A percentile compares a stretch with the other conserved stretches of the same genome.
phyloP scores from a whole-genome alignment of 495 filamentous ascomycete species.

The Trichoderma parareesei region DNA sequence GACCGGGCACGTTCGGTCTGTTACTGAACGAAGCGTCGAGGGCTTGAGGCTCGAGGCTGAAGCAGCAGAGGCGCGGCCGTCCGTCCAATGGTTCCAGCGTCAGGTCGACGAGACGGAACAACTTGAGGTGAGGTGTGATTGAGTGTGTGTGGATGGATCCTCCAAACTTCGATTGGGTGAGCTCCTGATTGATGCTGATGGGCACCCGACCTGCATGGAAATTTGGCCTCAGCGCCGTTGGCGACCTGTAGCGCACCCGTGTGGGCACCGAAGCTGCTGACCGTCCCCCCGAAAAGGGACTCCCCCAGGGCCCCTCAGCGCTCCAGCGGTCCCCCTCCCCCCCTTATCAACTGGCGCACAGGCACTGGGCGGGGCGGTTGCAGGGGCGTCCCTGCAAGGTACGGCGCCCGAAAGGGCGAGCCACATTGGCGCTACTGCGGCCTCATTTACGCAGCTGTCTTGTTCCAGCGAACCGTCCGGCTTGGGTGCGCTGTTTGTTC shows the following conservation, averaged over 20 bases:
- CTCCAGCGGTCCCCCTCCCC: neutral
- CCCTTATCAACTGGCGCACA: neutral
- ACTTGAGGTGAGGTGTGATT: too few species aligned
- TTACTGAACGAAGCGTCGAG: neutral
- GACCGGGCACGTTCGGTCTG: neutral
- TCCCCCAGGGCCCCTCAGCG: neutral
- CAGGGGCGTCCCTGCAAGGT: constrained; percentile 4
- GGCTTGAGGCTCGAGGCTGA: neutral
- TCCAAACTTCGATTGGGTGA: too few species aligned
- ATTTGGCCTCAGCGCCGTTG: neutral
- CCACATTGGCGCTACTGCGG: constrained; percentile 3
- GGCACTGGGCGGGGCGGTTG: neutral
- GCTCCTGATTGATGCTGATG: too few species aligned
- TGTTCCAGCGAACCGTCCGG: constrained; percentile 1
- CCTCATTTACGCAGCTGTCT: constrained; percentile 5
- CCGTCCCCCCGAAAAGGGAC: constrained; percentile 1
- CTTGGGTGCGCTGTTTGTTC: constrained; percentile 6
- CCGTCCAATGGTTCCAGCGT: neutral
- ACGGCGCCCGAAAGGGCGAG: constrained; percentile 1
- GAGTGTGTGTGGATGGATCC: too few species aligned
- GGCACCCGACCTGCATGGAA: neutral
- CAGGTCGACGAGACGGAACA: neutral
- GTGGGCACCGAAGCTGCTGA: neutral
- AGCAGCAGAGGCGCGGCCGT: neutral
- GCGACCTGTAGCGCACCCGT: neutral